Base-by-base conservation (phyloP, 1,139 yeast species). In the Meyerozyma sp. region DNA sequence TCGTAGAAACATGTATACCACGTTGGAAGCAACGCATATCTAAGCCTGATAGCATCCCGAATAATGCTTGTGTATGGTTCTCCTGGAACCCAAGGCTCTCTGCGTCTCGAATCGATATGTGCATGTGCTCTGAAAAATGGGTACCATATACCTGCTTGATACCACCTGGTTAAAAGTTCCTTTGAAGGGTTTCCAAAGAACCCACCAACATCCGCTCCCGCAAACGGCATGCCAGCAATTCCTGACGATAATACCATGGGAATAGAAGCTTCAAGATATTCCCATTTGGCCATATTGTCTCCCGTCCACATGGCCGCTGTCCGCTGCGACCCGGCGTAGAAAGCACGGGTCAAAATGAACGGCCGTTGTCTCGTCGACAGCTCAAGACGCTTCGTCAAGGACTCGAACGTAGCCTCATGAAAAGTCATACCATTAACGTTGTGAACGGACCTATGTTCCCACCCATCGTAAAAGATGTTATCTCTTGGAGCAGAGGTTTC, bases 251-350 rank as follows among this genome's bases (percentile, higher is more conserved):
- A 68, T 21, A 89, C 65, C 95, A 90, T 91, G 7, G 98, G 97
- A 32, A 90, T 76, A 0, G 96, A 87, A 7, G 80, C 73, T 53
- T 77, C 75, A 49, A 93, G 72, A 55, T 89, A 85, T 50, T 84
- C 94, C 98, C 98, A 94, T 52, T 77, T 83, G 8, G 97, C 88
- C 78, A 79, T 84, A 61, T 91, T 93, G 62, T 93, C 99, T 38
- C 99, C 99, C 1, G 96, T 89, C 99, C 98, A 94, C 80, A 87
- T 84, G 0, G 98, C 96, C 0, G 94, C 84, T 0, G 93, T 73
- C 52, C 93, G 75, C 63, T 93, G 98, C 4, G 96, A 87, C 0
- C 99, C 98, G 1, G 98, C 79, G 62, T 75, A 91, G 61, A 77
- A 91, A 0, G 96, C 75, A 49, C 99, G 71, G 0, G 98, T 89